Conservation (phyloP, 208 protist genomes). For the Naegleria gruberi region DNA sequence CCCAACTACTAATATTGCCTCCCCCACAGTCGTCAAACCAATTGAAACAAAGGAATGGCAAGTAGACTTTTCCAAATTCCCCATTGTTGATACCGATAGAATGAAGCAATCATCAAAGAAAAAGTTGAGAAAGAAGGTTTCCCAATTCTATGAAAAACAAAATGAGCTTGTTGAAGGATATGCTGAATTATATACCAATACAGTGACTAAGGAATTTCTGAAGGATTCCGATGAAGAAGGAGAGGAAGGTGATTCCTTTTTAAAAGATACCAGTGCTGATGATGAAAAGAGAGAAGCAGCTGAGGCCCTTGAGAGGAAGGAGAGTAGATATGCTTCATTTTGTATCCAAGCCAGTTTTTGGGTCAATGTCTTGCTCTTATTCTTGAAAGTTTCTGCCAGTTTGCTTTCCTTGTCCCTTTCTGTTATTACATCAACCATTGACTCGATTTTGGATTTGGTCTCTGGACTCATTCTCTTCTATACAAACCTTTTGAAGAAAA, state of each 20-base stretch:
- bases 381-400: background rate
- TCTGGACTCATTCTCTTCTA: background rate
- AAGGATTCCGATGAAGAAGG: background rate
- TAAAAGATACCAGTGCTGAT: background rate
- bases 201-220: background rate
- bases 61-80: background rate
- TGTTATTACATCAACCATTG: background rate
- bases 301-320: background rate
- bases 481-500: background rate
- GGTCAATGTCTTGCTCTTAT: background rate
- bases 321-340: background rate
- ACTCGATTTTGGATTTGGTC: background rate
- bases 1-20: background rate
- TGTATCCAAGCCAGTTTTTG: background rate
- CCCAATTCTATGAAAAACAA: constrained; percentile 14
- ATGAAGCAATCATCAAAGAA: background rate
- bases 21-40: background rate
- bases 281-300: background rate
- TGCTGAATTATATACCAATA: background rate
- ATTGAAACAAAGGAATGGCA: background rate
- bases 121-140: background rate
- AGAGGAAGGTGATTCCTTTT: background rate
- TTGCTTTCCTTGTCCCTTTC: background rate
- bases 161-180: background rate
- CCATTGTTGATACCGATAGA: background rate